Conservation (phyloP, 345 rosid species). For the Adansonia digitata region DNA sequence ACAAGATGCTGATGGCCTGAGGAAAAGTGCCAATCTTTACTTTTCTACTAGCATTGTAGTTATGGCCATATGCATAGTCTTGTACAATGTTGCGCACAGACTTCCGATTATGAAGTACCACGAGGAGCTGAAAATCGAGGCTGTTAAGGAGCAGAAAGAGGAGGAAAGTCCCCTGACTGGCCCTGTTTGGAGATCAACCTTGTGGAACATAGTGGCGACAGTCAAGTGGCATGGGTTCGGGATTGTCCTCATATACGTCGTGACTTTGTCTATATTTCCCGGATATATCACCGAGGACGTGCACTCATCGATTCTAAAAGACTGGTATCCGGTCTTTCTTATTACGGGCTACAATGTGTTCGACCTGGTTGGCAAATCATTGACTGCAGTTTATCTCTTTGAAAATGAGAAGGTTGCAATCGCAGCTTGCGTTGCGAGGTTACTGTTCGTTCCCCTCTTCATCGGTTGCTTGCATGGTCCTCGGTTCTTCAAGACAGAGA, state of each 20-base stretch:
- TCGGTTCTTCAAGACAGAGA: conserved; percentile 66
- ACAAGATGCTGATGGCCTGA: conserved; percentile 64
- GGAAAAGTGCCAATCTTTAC: conserved; percentile 79
- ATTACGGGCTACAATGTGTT: conserved; percentile 77
- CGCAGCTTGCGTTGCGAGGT: conserved; percentile 61
- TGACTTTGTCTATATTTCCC: conserved; percentile 83
- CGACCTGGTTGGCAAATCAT: conserved; percentile 80
- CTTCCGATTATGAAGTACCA: conserved; percentile 81
- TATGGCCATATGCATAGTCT: conserved; percentile 62
- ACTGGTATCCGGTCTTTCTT: conserved; percentile 80
- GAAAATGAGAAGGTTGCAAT: conserved; percentile 62
- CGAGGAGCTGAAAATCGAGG: conserved; percentile 53
- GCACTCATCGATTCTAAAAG: conserved; percentile 66
- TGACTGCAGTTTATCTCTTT: conserved; percentile 63
- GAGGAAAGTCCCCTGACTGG: conserved; percentile 50
- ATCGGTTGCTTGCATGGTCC: conserved; percentile 87
- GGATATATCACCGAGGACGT: conserved; percentile 92
- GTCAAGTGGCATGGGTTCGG: conserved; percentile 82
- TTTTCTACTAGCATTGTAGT: conserved; percentile 68
- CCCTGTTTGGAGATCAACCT: conserved; percentile 53
- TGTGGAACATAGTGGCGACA: conserved; percentile 51
- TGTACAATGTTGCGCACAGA: conserved; percentile 62
- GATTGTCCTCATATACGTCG: conserved; percentile 52
- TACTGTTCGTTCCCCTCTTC: conserved; percentile 81
- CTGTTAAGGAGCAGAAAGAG: conserved; percentile 44